A percentile compares a stretch with the other conserved stretches of the same genome.
phyloP scores from a whole-genome alignment of 176 grass and related monocot genomes.

The Triticum dicoccoides region DNA sequence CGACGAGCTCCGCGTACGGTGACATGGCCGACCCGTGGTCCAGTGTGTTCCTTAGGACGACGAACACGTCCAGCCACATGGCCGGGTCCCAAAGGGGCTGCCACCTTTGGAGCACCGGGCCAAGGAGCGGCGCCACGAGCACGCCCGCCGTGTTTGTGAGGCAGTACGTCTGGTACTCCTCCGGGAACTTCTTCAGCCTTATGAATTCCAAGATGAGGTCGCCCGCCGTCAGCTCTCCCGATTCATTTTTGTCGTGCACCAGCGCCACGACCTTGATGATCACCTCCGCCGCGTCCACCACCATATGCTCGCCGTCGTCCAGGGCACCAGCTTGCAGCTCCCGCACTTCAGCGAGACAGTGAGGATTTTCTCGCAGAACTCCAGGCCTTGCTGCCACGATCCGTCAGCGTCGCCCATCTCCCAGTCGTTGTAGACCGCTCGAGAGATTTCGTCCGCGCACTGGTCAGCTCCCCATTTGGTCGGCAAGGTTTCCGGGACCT shows the following conservation, averaged over 20 bases:
- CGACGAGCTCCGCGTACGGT: conserved; percentile 59
- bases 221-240: conserved; percentile 41
- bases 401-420: background rate
- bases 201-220: conserved; percentile 34
- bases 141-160: conserved; percentile 28
- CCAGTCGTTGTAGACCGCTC: too few relatives aligned
- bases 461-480: conserved; percentile 27
- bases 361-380: background rate
- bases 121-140: conserved; percentile 42
- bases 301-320: background rate
- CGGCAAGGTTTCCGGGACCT: background rate
- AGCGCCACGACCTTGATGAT: background rate
- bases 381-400: background rate
- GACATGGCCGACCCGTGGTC: conserved; percentile 42
- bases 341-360: background rate
- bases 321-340: background rate
- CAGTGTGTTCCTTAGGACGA: conserved; percentile 28
- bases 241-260: conserved; percentile 5
- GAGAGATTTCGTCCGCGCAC: too few relatives aligned
- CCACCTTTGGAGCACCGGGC: conserved; percentile 46
- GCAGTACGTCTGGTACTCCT: conserved; percentile 43
- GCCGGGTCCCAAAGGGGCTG: conserved; percentile 51
- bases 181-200: conserved; percentile 30
- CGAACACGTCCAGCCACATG: conserved; percentile 33
- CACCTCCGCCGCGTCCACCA: background rate